These are phyloP conservation scores for Microbotryum saponariae DNA, from an alignment of 1,284 basidiomycete species.

Conservation along the genomic window DNA sequence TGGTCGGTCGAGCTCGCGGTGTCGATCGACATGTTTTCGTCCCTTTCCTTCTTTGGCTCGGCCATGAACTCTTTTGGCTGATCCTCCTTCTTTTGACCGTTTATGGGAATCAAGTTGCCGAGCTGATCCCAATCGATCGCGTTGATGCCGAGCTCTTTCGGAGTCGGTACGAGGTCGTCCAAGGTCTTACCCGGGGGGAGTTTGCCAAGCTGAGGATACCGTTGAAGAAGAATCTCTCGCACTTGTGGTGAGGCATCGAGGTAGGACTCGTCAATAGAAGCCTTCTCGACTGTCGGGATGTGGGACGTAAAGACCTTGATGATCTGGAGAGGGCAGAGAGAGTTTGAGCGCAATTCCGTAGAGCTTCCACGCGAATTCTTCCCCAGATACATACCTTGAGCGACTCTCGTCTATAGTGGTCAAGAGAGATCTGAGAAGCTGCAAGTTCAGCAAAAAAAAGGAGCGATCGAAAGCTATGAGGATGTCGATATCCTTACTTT, in stretches of 20 bases:
- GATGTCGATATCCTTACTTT: constrained; percentile 55
- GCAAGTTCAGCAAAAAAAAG: background rate
- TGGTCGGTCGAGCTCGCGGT: too few relatives aligned
- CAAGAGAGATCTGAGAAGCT: constrained; percentile 68
- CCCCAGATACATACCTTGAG: constrained; percentile 47
- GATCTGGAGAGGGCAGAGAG: constrained; percentile 44
- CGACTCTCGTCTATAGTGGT: constrained; percentile 86
- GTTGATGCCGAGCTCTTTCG: constrained; percentile 42
- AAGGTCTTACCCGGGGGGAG: constrained; percentile 61
- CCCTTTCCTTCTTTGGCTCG: background rate
- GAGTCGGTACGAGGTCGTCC: constrained; percentile 73
- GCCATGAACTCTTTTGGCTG: background rate
- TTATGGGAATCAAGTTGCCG: constrained; percentile 63
- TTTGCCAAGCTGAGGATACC: constrained; percentile 66
- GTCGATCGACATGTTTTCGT: background rate
- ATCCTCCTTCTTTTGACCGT: constrained; percentile 42
- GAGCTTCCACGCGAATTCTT: too few relatives aligned
- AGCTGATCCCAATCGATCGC: constrained; percentile 60
- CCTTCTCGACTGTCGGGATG: constrained; percentile 42
- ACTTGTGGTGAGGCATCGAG: constrained; percentile 77
- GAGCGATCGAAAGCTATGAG: constrained; percentile 33
- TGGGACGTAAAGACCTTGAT: constrained; percentile 57
- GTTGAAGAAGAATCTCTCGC: constrained; percentile 59
- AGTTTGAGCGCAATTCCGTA: too few relatives aligned
- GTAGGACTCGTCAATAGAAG: constrained; percentile 65